Percentiles rank a stretch among this genome's conserved stretches.
These are phyloP conservation scores for Aspergillus bombycis DNA, from an alignment of 2,329 filamentous ascomycete species.

Conservation along the genomic window DNA sequence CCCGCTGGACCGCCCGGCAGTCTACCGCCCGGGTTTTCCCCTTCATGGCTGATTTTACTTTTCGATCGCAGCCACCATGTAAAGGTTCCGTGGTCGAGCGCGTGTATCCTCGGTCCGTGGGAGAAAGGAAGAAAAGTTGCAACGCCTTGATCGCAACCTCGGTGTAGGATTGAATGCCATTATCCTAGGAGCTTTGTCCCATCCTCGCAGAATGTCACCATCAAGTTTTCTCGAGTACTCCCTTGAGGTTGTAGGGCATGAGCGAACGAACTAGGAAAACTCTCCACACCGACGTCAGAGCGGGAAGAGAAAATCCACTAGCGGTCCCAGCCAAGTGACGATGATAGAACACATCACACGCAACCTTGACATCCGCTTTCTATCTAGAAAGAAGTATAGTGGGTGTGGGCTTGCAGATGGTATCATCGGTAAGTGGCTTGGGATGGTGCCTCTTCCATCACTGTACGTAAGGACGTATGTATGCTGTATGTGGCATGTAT, in stretches of 20 bases:
- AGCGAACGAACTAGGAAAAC: neutral
- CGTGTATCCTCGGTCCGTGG: neutral
- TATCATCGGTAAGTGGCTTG: neutral
- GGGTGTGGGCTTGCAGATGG: neutral
- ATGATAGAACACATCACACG: constrained; percentile 6
- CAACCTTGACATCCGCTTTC: neutral
- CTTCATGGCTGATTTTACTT: neutral
- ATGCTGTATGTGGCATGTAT: constrained; percentile 1
- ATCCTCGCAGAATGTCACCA: neutral
- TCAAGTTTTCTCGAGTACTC: neutral
- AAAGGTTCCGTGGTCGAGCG: neutral
- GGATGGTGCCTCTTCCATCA: neutral
- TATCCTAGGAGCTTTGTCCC: neutral
- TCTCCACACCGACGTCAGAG: constrained; percentile 5
- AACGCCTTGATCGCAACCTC: neutral
- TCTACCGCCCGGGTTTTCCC: neutral
- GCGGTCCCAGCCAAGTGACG: neutral
- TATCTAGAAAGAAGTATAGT: neutral
- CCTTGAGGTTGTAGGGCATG: neutral
- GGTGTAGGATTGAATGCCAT: neutral
- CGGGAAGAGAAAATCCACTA: neutral
- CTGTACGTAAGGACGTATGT: neutral
- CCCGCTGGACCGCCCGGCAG: neutral
- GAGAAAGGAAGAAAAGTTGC: neutral
- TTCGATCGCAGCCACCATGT: neutral